Conservation (phyloP, 2,329 filamentous ascomycete species). For the Epichloe typhina region DNA sequence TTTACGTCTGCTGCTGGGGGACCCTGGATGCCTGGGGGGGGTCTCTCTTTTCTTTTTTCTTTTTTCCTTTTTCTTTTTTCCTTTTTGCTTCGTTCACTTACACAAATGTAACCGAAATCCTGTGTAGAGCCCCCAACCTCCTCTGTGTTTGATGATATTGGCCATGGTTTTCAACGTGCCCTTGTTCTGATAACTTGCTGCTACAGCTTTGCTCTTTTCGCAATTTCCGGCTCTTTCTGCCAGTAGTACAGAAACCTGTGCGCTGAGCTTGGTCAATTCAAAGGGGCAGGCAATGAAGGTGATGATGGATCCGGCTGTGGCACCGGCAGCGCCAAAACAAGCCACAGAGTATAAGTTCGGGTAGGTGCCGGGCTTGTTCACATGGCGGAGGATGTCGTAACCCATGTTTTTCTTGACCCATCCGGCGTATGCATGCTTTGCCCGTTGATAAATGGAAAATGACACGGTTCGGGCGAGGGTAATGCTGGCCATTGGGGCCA, state of each 20-base stretch:
- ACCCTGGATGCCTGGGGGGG: too few relatives aligned
- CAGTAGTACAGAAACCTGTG: constrained; percentile 71
- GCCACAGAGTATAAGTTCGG: constrained; percentile 61
- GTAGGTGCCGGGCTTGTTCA: constrained; percentile 55
- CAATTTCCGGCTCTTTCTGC: constrained; percentile 29
- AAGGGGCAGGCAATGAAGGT: constrained; percentile 77
- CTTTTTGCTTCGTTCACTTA: constrained; percentile 30
- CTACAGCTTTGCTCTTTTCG: constrained; percentile 42
- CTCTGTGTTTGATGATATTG: constrained; percentile 64
- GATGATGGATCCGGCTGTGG: constrained; percentile 66
- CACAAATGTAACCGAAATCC: constrained; percentile 67
- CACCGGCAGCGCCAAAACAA: constrained; percentile 67
- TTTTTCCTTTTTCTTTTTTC: too few relatives aligned
- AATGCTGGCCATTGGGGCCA: constrained; percentile 67
- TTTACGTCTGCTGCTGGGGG: background rate
- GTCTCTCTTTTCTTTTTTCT: too few relatives aligned
- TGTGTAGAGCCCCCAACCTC: constrained; percentile 62
- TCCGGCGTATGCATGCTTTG: constrained; percentile 60
- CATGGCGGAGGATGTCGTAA: constrained; percentile 59
- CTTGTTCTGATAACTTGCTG: constrained; percentile 62
- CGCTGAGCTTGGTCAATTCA: constrained; percentile 79
- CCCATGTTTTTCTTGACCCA: constrained; percentile 55
- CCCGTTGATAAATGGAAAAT: constrained; percentile 67
- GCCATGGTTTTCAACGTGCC: constrained; percentile 64
- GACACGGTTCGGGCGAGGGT: constrained; percentile 66